phyloP scores from a whole-genome alignment of 805 yeast genomes.

The Monosporozyma siamensis region DNA sequence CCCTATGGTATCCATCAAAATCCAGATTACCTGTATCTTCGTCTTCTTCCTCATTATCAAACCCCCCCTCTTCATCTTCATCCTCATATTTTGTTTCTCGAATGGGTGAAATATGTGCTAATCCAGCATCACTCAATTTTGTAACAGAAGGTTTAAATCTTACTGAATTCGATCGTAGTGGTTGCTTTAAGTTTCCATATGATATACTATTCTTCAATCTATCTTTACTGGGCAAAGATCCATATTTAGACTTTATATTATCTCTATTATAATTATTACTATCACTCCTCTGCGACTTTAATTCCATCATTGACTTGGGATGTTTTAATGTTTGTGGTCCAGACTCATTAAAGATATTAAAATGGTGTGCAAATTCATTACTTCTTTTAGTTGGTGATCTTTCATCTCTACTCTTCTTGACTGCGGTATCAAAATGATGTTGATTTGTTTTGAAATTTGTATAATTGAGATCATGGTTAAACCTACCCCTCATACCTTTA shows the following conservation, averaged over 20 bases:
- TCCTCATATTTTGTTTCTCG: slow-evolving; percentile 11
- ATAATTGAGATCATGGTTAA: background rate
- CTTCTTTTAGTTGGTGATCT: slow-evolving; percentile 6
- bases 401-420: background rate
- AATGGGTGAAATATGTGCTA: slow-evolving; percentile 3
- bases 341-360: slow-evolving; percentile 9
- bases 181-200: slow-evolving; percentile 18
- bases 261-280: background rate
- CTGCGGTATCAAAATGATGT: background rate
- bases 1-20: too few relatives aligned
- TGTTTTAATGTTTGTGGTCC: slow-evolving; percentile 13
- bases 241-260: background rate
- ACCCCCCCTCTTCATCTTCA: slow-evolving; percentile 1
- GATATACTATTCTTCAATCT: slow-evolving; percentile 23
- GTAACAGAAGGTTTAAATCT: slow-evolving; percentile 27
- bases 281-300: slow-evolving; percentile 12
- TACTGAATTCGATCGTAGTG: slow-evolving; percentile 12
- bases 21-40: too few relatives aligned
- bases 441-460: background rate
- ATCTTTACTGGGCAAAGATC: background rate
- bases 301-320: slow-evolving; percentile 28
- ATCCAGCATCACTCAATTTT: slow-evolving; percentile 1
- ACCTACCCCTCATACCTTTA: background rate
- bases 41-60: background rate
- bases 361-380: slow-evolving; percentile 11